Conservation (phyloP, 2,329 filamentous ascomycete species). For the Sporothrix brunneoviolacea region DNA sequence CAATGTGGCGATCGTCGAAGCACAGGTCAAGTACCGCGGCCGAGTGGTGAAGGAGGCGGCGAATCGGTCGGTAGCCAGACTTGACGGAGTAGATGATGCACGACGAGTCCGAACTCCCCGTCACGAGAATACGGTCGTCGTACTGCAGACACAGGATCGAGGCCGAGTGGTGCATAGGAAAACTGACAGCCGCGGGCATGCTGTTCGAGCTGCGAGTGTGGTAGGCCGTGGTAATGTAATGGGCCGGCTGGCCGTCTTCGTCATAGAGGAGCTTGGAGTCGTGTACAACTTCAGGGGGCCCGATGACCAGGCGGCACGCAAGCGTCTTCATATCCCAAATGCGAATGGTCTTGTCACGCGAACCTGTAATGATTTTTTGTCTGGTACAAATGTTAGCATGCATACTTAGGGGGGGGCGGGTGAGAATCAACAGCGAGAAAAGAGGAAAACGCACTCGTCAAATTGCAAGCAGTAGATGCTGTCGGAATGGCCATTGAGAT, state of each 20-base stretch:
- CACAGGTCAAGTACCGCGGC: constrained; percentile 91
- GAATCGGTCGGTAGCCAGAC: constrained; percentile 70
- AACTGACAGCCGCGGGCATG: constrained; percentile 49
- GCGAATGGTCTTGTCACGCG: constrained; percentile 88
- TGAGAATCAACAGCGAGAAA: neutral
- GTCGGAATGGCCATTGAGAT: constrained; percentile 87
- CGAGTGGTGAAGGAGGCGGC: constrained; percentile 68
- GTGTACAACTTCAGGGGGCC: constrained; percentile 60
- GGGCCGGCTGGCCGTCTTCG: constrained; percentile 42
- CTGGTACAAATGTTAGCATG: neutral
- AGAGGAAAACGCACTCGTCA: constrained; percentile 63
- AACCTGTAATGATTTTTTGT: constrained; percentile 88
- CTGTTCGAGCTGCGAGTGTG: constrained; percentile 35
- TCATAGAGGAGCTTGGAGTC: constrained; percentile 45
- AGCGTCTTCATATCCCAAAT: constrained; percentile 93
- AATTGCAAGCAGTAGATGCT: constrained; percentile 98
- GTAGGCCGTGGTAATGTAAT: constrained; percentile 43
- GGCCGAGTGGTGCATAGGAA: constrained; percentile 68
- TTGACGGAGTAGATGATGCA: constrained; percentile 88
- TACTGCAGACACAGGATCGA: constrained; percentile 95
- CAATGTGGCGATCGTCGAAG: constrained; percentile 85
- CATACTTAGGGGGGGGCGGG: no score
- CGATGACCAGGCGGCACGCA: constrained; percentile 79
- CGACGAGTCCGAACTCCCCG: constrained; percentile 84
- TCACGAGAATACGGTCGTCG: constrained; percentile 86